These are phyloP conservation scores for Sugiyamaella castrensis DNA, from an alignment of 1,139 yeast species.

Conservation along the genomic window DNA sequence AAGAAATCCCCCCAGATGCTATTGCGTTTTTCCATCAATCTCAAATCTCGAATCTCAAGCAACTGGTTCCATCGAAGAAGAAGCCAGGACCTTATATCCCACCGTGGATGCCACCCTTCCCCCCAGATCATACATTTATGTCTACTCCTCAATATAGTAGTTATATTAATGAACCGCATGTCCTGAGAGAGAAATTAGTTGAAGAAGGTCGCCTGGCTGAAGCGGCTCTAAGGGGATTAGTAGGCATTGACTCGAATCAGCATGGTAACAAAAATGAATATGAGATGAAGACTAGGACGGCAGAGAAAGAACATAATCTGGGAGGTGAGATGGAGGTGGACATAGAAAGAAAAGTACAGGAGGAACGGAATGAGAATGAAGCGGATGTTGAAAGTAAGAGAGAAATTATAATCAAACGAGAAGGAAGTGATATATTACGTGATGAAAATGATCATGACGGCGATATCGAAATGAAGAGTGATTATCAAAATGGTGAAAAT, in stretches of 20 bases:
- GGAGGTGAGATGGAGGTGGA: conserved; percentile 13
- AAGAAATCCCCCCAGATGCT: conserved; percentile 24
- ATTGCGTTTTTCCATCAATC: conserved; percentile 26
- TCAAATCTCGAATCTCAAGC: conserved; percentile 30
- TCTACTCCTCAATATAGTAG: conserved; percentile 66
- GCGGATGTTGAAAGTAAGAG: not conserved
- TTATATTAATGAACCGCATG: conserved; percentile 67
- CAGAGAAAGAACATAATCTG: conserved; percentile 2
- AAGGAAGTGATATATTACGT: not conserved
- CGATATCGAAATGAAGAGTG: not conserved
- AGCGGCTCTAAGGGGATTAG: conserved; percentile 56
- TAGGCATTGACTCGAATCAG: conserved; percentile 11
- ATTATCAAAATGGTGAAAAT: not conserved
- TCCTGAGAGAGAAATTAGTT: conserved; percentile 65
- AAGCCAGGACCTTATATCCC: conserved; percentile 59
- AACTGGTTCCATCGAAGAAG: conserved; percentile 45
- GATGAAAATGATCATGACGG: not conserved
- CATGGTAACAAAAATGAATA: conserved; percentile 26
- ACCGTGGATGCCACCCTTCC: conserved; percentile 75
- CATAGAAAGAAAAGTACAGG: conserved; percentile 8
- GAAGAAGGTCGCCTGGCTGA: conserved; percentile 81
- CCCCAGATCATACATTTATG: conserved; percentile 89
- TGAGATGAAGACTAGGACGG: conserved; percentile 1
- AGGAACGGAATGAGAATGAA: not conserved
- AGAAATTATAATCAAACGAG: not conserved